Evolutionary conservation across 441 rosid species (phyloP).

Genomic region (Populus hybrid): DNA sequence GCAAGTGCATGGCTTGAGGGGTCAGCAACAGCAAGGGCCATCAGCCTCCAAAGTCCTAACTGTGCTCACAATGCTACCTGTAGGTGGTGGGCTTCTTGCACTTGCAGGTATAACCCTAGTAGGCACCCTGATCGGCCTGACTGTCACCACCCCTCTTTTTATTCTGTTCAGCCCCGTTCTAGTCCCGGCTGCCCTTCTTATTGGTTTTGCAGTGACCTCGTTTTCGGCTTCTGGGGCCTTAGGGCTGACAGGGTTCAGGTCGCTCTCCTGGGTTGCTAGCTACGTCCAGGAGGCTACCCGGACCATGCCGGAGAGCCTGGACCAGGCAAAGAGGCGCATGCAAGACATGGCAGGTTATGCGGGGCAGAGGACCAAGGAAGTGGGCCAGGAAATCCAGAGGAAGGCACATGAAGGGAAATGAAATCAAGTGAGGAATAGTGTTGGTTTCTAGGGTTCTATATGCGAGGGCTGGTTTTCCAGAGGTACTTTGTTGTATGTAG

Average conservation of each 20-base stretch:
- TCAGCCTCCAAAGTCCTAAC: slow-evolving; percentile 50
- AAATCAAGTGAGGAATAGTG: background rate
- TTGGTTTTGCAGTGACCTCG: slow-evolving; percentile 48
- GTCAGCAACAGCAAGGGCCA: slow-evolving; percentile 37
- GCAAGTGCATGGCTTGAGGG: slow-evolving; percentile 42
- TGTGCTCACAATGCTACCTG: slow-evolving; percentile 44
- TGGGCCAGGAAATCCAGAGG: slow-evolving; percentile 42
- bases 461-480: background rate
- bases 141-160: slow-evolving; percentile 55
- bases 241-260: slow-evolving; percentile 56
- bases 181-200: slow-evolving; percentile 54
- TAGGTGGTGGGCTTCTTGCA: slow-evolving; percentile 56
- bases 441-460: background rate
- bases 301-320: slow-evolving; percentile 43
- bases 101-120: slow-evolving; percentile 57
- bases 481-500: background rate
- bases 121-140: slow-evolving; percentile 54
- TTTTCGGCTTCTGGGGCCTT: slow-evolving; percentile 58
- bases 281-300: slow-evolving; percentile 33
- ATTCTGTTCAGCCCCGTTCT: slow-evolving; percentile 72
- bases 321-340: slow-evolving; percentile 44
- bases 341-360: slow-evolving; percentile 38
- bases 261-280: slow-evolving; percentile 50
- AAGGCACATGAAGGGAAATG: slow-evolving; percentile 35
- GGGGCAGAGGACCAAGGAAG: slow-evolving; percentile 67